Evolutionary conservation across 192 early-diverging fungal genomes (phyloP).

Genomic region (Paraglomus brasilianum): DNA sequence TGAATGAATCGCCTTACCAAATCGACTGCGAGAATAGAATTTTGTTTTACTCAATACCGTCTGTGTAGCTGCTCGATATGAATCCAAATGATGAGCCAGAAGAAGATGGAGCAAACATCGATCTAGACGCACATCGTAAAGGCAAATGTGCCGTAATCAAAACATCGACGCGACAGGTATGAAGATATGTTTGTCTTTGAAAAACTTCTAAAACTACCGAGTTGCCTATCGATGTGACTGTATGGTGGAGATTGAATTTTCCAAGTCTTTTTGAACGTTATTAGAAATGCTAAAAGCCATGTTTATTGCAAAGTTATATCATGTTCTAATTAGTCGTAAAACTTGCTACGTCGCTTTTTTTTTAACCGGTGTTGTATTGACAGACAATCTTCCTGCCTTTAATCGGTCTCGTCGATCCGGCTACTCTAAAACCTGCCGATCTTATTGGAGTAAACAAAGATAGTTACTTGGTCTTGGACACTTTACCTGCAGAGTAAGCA

Average conservation of each 20-base stretch:
- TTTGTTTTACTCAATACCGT: conserved; percentile 35
- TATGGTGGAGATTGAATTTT: too few relatives aligned
- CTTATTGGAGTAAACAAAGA: conserved; percentile 99
- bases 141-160: conserved; percentile 98
- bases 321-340: not conserved
- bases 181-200: not conserved
- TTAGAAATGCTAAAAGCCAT: too few relatives aligned
- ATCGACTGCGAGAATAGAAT: not conserved
- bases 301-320: too few relatives aligned
- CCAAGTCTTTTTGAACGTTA: too few relatives aligned
- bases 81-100: conserved; percentile 86
- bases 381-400: conserved; percentile 97
- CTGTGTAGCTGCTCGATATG: conserved; percentile 80
- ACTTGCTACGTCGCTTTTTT: not conserved
- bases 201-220: not conserved
- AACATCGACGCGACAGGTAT: conserved; percentile 89
- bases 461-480: conserved; percentile 93
- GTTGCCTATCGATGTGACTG: too few relatives aligned
- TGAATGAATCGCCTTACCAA: not conserved
- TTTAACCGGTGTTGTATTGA: too few relatives aligned
- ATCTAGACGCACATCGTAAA: conserved; percentile 88
- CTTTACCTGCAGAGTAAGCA: conserved; percentile 89
- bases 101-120: conserved; percentile 93
- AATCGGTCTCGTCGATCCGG: conserved; percentile 91
- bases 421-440: conserved; percentile 90